A percentile compares a stretch with the other conserved stretches of the same genome.
These are phyloP conservation scores for Pyrus hybrid DNA, from an alignment of 331 rosid species.

Conservation along the genomic window DNA sequence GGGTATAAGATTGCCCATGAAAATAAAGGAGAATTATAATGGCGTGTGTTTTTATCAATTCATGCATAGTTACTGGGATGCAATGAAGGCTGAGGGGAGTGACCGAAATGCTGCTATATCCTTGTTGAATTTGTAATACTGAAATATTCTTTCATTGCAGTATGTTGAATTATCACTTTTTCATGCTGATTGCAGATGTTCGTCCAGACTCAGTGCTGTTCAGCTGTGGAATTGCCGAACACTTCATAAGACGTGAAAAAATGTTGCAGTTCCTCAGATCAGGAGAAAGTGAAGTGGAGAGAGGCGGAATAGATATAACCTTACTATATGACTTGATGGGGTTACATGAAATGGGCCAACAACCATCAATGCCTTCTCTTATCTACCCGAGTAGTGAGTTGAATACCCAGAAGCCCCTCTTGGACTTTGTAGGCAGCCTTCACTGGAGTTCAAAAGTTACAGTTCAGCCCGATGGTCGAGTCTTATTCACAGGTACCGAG, in stretches of 20 bases:
- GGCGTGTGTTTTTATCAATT: not conserved
- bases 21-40: not conserved
- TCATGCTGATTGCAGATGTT: slow-evolving; percentile 39
- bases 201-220: slow-evolving; percentile 40
- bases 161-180: slow-evolving; percentile 1
- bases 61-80: not conserved
- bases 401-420: slow-evolving; percentile 36
- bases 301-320: slow-evolving; percentile 35
- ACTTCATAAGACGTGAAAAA: slow-evolving; percentile 46
- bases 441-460: slow-evolving; percentile 46
- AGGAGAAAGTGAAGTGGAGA: slow-evolving; percentile 38
- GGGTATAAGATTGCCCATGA: not conserved
- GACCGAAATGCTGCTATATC: not conserved
- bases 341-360: slow-evolving; percentile 32
- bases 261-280: slow-evolving; percentile 47
- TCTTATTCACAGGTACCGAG: slow-evolving; percentile 47
- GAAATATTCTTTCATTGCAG: not conserved
- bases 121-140: not conserved
- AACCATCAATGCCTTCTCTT: slow-evolving; percentile 37
- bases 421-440: slow-evolving; percentile 52
- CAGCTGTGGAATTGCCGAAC: slow-evolving; percentile 60
- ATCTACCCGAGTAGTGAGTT: slow-evolving; percentile 37
- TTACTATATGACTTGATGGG: slow-evolving; percentile 38
- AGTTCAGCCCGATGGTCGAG: slow-evolving; percentile 61
- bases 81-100: not conserved